These are phyloP conservation scores for Ophiostoma ips DNA, from an alignment of 2,329 filamentous ascomycete species.

Conservation along the genomic window DNA sequence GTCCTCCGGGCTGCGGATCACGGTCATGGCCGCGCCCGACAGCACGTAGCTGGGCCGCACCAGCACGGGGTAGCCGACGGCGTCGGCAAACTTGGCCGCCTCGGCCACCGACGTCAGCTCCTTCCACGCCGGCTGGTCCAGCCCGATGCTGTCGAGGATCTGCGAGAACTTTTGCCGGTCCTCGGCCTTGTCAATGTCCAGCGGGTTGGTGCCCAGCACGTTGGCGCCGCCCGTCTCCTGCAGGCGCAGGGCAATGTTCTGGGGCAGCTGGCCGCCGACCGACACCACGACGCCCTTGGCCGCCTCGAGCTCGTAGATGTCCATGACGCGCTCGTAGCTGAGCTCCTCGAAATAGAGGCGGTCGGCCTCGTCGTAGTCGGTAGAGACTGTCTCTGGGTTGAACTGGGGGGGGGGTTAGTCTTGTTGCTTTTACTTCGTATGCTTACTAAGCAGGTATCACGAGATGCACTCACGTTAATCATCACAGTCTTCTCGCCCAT, in stretches of 20 bases:
- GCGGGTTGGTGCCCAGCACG: conserved; percentile 81
- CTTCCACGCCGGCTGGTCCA: conserved; percentile 97
- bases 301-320: conserved; percentile 89
- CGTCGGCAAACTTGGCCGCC: conserved; percentile 72
- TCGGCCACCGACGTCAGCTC: conserved; percentile 82
- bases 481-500: conserved; percentile 96
- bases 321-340: conserved; percentile 95
- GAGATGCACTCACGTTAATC: conserved; percentile 76
- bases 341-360: conserved; percentile 94
- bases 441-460: no score
- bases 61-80: conserved; percentile 85
- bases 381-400: conserved; percentile 69
- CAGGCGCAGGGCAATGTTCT: conserved; percentile 90
- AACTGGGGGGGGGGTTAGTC: no score
- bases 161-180: conserved; percentile 97
- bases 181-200: conserved; percentile 95
- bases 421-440: no score
- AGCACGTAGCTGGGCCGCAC: conserved; percentile 92
- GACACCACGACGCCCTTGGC: conserved; percentile 84
- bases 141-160: conserved; percentile 89
- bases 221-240: conserved; percentile 85
- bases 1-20: conserved; percentile 76
- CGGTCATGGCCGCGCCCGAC: conserved; percentile 96
- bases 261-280: conserved; percentile 87
- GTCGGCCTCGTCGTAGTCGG: conserved; percentile 81